Conservation (phyloP, 2,329 filamentous ascomycete species). For the Claviceps lovelessii region DNA sequence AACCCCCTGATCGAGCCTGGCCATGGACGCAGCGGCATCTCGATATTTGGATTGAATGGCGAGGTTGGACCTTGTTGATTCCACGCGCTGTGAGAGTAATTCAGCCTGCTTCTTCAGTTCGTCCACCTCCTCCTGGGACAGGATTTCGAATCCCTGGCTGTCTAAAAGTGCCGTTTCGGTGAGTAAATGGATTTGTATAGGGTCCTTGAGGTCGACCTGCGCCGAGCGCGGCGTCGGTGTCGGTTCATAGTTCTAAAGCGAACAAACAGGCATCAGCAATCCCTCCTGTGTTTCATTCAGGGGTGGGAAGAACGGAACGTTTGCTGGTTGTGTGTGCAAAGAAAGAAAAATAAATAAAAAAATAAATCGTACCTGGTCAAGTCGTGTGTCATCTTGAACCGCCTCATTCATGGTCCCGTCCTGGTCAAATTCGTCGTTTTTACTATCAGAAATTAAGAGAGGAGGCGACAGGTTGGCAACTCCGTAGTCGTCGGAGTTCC, state of each 20-base stretch:
- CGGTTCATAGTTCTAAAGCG: not conserved
- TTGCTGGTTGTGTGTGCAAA: not conserved
- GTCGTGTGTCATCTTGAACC: slow-evolving; percentile 31
- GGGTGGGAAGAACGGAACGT: not conserved
- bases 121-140: slow-evolving; percentile 87
- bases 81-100: slow-evolving; percentile 59
- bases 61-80: slow-evolving; percentile 68
- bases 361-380: slow-evolving; percentile 39
- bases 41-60: slow-evolving; percentile 85
- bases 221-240: slow-evolving; percentile 21
- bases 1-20: slow-evolving; percentile 41
- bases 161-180: slow-evolving; percentile 88
- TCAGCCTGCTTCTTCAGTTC: slow-evolving; percentile 76
- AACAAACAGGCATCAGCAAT: not conserved
- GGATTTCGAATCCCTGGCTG: slow-evolving; percentile 68
- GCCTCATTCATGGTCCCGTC: slow-evolving; percentile 19
- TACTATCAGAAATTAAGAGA: slow-evolving; percentile 27
- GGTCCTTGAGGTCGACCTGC: slow-evolving; percentile 50
- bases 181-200: slow-evolving; percentile 76
- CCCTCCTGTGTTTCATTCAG: too few species aligned
- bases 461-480: slow-evolving; percentile 17
- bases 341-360: not conserved
- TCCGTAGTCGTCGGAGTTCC: slow-evolving; percentile 23
- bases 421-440: slow-evolving; percentile 46
- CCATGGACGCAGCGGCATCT: slow-evolving; percentile 80